phyloP scores from a whole-genome alignment of 2,329 filamentous ascomycete species.

The Ceratocystis lukuohia region DNA sequence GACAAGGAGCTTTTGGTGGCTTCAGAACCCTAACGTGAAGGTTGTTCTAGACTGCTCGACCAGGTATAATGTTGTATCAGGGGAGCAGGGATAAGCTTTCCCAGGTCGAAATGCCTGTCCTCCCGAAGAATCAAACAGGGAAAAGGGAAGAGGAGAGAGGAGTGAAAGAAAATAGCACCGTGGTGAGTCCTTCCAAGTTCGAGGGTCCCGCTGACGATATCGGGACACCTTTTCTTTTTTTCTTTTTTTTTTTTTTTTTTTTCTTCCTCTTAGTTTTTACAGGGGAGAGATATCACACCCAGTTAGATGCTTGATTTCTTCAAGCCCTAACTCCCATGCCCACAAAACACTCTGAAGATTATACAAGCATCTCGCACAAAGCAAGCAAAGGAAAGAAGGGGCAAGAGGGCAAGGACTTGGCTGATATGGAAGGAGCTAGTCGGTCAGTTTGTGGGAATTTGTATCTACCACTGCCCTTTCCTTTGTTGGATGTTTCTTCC shows the following conservation, averaged over 20 bases:
- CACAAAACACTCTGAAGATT: not conserved
- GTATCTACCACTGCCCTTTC: not conserved
- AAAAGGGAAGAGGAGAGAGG: too few species aligned
- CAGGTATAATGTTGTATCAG: too few species aligned
- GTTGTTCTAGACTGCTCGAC: not conserved
- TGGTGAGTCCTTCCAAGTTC: too few species aligned
- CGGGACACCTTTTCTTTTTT: too few species aligned
- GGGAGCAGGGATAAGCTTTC: too few species aligned
- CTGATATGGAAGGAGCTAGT: not conserved
- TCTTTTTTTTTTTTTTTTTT: too few species aligned
- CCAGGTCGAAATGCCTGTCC: too few species aligned
- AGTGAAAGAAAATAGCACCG: too few species aligned
- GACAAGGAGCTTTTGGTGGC: not conserved
- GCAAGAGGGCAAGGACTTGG: not conserved
- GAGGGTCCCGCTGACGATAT: too few species aligned
- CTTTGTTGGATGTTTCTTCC: not conserved
- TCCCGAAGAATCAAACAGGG: too few species aligned
- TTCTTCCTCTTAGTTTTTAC: too few species aligned
- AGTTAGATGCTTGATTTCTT: not conserved
- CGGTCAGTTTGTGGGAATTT: not conserved
- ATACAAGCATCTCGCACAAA: not conserved
- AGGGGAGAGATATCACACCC: too few species aligned
- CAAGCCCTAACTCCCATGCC: not conserved
- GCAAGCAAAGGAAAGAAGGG: not conserved
- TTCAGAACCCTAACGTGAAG: not conserved